Evolutionary conservation across 441 rosid genomes (phyloP).

Genomic region (Bruguiera hainesii): DNA sequence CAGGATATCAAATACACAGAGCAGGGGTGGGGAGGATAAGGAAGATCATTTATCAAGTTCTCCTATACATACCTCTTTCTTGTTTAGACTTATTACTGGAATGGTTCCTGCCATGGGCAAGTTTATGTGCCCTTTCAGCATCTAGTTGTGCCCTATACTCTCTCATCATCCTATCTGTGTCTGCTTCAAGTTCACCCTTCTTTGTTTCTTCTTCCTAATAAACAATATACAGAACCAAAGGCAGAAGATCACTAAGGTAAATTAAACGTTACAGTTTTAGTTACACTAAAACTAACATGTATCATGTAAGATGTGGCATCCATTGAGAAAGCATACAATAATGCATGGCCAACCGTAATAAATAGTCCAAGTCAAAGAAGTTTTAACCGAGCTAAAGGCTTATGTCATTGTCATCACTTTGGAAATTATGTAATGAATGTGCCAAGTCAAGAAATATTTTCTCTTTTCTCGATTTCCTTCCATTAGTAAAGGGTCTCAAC

Average conservation of each 20-base stretch:
- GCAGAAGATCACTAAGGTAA: not conserved
- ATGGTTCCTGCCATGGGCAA: conserved; percentile 85
- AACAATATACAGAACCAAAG: conserved; percentile 19
- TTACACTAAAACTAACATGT: not conserved
- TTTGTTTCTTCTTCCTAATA: conserved; percentile 85
- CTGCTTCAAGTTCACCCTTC: conserved; percentile 87
- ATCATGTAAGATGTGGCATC: too few relatives aligned
- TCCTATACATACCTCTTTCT: conserved; percentile 46
- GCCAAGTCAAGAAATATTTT: too few relatives aligned
- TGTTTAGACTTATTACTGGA: conserved; percentile 52
- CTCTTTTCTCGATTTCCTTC: too few relatives aligned
- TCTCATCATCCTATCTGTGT: conserved; percentile 92
- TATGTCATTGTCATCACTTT: not conserved
- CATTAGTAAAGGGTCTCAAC: not conserved
- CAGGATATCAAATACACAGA: conserved; percentile 10
- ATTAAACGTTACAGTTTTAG: not conserved
- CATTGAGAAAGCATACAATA: too few relatives aligned
- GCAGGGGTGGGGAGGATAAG: conserved; percentile 10
- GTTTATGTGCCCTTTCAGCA: conserved; percentile 93
- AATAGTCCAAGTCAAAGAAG: not conserved
- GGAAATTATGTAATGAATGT: too few relatives aligned
- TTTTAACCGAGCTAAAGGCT: not conserved
- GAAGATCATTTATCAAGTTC: conserved; percentile 15
- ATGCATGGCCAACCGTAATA: too few relatives aligned
- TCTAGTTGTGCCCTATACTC: conserved; percentile 98